Conservation (phyloP, 2,329 filamentous ascomycete genomes). For the Nigrospora oryzae region DNA sequence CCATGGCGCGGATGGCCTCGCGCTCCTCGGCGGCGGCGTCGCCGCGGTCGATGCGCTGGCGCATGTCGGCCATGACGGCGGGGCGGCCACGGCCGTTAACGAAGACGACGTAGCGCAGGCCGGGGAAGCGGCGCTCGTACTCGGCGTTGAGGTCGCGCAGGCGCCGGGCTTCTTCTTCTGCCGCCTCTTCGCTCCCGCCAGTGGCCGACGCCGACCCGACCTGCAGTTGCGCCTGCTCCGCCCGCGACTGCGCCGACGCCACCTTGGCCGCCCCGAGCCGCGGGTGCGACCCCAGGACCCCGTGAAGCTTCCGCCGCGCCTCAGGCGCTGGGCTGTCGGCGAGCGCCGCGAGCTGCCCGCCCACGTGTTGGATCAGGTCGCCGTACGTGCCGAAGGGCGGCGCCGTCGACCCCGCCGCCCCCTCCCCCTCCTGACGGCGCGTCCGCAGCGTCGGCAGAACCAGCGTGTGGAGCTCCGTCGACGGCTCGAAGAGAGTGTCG, state of each 20-base stretch:
- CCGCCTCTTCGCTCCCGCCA: constrained; percentile 18
- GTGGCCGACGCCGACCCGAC: constrained; percentile 30
- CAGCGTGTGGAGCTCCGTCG: constrained; percentile 62
- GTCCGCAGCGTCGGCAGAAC: constrained; percentile 57
- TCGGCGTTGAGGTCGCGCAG: constrained; percentile 60
- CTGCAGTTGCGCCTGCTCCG: constrained; percentile 73
- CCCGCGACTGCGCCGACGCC: constrained; percentile 71
- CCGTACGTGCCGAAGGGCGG: constrained; percentile 64
- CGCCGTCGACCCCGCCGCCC: constrained; percentile 66
- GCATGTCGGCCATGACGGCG: constrained; percentile 78
- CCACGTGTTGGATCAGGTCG: constrained; percentile 59
- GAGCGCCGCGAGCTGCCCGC: constrained; percentile 52
- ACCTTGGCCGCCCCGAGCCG: constrained; percentile 74
- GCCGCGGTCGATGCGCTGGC: constrained; percentile 57
- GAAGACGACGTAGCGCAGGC: constrained; percentile 83
- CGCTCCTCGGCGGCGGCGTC: constrained; percentile 60
- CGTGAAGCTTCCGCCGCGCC: constrained; percentile 51
- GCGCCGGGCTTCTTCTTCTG: constrained; percentile 40
- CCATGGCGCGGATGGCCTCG: constrained; percentile 82
- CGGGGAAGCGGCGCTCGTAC: constrained; percentile 76
- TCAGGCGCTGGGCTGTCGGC: constrained; percentile 34
- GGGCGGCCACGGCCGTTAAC: constrained; percentile 72
- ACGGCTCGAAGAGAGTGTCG: constrained; percentile 80
- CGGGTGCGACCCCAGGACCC: constrained; percentile 74
- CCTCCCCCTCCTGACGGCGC: constrained; percentile 24